Conservation (phyloP, 1,284 basidiomycete genomes). For the Macrocystidia cucumis region DNA sequence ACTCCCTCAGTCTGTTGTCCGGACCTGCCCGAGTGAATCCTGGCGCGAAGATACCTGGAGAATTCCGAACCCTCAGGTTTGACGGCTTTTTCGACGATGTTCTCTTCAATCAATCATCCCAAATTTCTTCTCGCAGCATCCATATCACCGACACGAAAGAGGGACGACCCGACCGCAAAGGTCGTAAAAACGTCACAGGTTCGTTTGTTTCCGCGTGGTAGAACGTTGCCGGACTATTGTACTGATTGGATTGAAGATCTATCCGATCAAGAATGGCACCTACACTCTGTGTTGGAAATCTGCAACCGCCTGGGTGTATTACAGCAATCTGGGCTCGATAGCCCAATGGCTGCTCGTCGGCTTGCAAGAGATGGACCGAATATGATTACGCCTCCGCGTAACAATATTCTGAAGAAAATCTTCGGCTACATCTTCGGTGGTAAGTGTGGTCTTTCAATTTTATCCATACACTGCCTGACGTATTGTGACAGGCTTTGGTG, state of each 20-base stretch:
- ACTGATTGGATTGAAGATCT: background rate
- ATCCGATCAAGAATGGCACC: background rate
- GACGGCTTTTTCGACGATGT: background rate
- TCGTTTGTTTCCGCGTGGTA: background rate
- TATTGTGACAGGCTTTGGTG: conserved; percentile 37
- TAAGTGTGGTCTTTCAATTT: background rate
- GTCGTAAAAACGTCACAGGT: background rate
- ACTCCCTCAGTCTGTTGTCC: background rate
- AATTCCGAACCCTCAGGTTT: conserved; percentile 10
- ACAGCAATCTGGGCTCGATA: background rate
- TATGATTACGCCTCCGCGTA: conserved; percentile 38
- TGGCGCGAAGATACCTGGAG: conserved; percentile 7
- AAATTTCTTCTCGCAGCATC: conserved; percentile 3
- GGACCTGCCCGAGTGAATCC: background rate
- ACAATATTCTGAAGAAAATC: conserved; percentile 37
- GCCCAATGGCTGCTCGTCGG: conserved; percentile 25
- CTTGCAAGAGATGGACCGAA: conserved; percentile 37
- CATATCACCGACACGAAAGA: conserved; percentile 10
- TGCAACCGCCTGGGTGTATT: background rate
- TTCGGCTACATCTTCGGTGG: conserved; percentile 46
- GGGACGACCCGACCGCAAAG: background rate
- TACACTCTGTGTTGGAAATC: background rate
- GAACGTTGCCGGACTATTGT: background rate
- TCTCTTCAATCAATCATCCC: background rate
- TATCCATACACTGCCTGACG: background rate